Evolutionary conservation across 768 basidiomycete species (phyloP), one percentile per base, ranked within the genome.

Genomic region (Thelephora ganbajun): DNA sequence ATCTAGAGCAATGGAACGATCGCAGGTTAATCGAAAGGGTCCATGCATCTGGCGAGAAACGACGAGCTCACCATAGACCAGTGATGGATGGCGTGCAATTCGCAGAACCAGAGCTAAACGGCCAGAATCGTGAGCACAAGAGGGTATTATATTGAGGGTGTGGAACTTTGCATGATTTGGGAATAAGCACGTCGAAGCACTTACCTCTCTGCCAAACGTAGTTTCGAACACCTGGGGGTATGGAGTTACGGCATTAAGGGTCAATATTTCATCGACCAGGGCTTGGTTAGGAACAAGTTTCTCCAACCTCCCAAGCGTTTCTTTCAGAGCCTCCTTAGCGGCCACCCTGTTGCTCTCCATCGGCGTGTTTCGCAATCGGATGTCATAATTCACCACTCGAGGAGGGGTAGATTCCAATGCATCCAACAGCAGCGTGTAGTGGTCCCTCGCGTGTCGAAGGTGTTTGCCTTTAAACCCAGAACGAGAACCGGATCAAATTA

Each of bases 81-180:
- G 59, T 91, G 88, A 63, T 91, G 88, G 20, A 91, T 81, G 37
- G 87, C 87, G 57, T 91, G 88, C 30, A 91, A 64, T 19, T 72
- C 78, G n/a, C 78, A 75, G 61, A 91, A 91, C 88, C 88, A 91
- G 14, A 91, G 64, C 86, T 89, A 45, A 37, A 34, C 26, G 36
- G 23, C 12, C 16, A 20, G 19, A 26, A 42, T n/a, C n/a, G n/a
- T n/a, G n/a, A n/a, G 39, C 18, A 30, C 11, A 43, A 33, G 37
- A 18, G 50, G 63, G 16, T n/a, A 49, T 22, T 2, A 16, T 37
- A 30, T 30, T 9, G 26, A 30, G 26, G 26, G 26, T 30, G 26
- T 4, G 26, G 4, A 18, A n/a, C 18, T 18, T 26, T 41, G 18
- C 39, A 14, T 18, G 22, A 41, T 9, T 19, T 33, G 13, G 39